Evolutionary conservation across 75 land plant genomes (phyloP).

Genomic region (Larix kaempferi): DNA sequence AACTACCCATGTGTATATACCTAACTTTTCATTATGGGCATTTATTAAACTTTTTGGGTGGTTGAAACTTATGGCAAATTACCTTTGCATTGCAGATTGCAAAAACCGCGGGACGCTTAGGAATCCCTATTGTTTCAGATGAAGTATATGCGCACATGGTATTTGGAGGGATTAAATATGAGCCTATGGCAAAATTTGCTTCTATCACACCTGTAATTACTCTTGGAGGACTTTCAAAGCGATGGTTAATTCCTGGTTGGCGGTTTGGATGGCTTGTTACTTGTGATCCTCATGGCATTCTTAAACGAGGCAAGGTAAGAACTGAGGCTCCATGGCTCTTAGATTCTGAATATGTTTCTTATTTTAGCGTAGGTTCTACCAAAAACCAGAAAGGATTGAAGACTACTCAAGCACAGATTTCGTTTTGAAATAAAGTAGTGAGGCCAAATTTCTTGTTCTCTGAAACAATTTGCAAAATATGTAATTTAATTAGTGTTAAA

Average conservation of each 20-base stretch:
- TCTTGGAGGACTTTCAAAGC: slow-evolving; percentile 47
- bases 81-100: slow-evolving; percentile 28
- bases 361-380: background rate
- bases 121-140: slow-evolving; percentile 39
- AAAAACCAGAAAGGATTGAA: background rate
- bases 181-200: slow-evolving; percentile 37
- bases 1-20: background rate
- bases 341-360: background rate
- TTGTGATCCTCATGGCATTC: slow-evolving; percentile 38
- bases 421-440: background rate
- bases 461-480: too few species aligned
- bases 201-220: slow-evolving; percentile 36
- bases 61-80: background rate
- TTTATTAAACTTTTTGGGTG: background rate
- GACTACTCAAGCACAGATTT: background rate
- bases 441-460: too few species aligned
- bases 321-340: background rate
- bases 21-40: background rate
- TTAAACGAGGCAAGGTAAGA: slow-evolving; percentile 26
- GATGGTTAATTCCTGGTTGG: slow-evolving; percentile 57
- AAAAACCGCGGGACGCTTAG: slow-evolving; percentile 20
- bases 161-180: slow-evolving; percentile 19
- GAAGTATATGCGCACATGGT: slow-evolving; percentile 49
- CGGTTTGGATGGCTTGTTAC: slow-evolving; percentile 45
- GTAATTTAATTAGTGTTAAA: too few species aligned